Evolutionary conservation across 208 protist species (phyloP).

Genomic region (Trypanosoma lewisi): DNA sequence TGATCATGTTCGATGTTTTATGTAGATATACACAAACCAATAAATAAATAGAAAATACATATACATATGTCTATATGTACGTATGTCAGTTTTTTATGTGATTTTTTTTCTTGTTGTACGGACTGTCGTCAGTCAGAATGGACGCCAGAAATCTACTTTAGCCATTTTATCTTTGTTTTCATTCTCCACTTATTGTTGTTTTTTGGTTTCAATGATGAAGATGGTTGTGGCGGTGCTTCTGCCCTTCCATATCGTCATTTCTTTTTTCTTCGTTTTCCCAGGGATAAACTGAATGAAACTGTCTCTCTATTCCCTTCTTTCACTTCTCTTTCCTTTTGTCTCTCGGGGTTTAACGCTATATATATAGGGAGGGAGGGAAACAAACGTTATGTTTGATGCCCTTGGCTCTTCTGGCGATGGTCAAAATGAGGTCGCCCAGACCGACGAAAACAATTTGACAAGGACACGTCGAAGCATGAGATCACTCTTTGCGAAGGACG

Average conservation of each 20-base stretch:
- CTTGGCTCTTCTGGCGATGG: constrained; percentile 19
- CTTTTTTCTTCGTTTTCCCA: not conserved
- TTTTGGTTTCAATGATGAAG: too few species aligned
- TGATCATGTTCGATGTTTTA: constrained; percentile 17
- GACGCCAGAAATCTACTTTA: too few species aligned
- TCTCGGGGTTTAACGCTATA: too few species aligned
- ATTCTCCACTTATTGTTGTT: constrained; percentile 1
- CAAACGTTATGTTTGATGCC: constrained; percentile 14
- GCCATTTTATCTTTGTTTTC: constrained; percentile 3
- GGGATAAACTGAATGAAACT: not conserved
- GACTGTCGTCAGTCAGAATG: too few species aligned
- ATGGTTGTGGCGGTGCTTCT: too few species aligned
- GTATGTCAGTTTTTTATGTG: too few species aligned
- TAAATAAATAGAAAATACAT: not conserved
- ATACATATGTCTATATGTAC: too few species aligned
- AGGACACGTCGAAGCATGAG: constrained; percentile 14
- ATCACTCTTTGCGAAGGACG: constrained; percentile 29
- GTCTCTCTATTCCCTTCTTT: too few species aligned
- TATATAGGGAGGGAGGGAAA: too few species aligned
- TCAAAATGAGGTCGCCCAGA: not conserved
- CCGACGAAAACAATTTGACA: not conserved
- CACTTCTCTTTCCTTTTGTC: too few species aligned
- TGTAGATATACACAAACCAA: not conserved
- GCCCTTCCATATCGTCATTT: too few species aligned
- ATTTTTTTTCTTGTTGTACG: too few species aligned